phyloP scores from a whole-genome alignment of 2,329 filamentous ascomycete genomes.

The Microdochium trichocladiopsis region DNA sequence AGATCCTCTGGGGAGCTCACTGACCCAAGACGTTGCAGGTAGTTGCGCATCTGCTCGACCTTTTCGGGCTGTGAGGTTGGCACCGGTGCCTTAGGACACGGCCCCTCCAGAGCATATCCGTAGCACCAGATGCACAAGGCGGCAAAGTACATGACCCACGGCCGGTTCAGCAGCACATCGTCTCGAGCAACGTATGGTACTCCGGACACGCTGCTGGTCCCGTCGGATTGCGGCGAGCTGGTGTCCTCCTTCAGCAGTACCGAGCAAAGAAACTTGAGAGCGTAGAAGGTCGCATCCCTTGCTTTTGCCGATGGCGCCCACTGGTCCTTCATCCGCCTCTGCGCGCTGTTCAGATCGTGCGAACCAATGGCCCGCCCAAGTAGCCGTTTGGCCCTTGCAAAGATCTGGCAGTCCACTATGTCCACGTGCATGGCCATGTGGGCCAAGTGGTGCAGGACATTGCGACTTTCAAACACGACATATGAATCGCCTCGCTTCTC shows the following conservation, averaged over 20 bases:
- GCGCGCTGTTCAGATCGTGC: constrained; percentile 72
- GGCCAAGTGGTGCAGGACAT: constrained; percentile 84
- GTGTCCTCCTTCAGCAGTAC: constrained; percentile 61
- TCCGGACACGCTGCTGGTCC: constrained; percentile 26
- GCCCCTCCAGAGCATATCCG: constrained; percentile 82
- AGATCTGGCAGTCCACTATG: constrained; percentile 95
- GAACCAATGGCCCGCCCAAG: constrained; percentile 79
- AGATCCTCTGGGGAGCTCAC: constrained; percentile 73
- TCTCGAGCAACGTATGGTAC: constrained; percentile 72
- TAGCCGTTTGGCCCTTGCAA: constrained; percentile 77
- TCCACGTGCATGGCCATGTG: constrained; percentile 98
- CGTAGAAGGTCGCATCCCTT: constrained; percentile 87
- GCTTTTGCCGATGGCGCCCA: constrained; percentile 89
- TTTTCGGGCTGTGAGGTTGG: constrained; percentile 58
- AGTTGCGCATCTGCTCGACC: constrained; percentile 71
- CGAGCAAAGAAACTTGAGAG: constrained; percentile 79
- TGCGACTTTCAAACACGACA: constrained; percentile 76
- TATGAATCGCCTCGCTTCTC: constrained; percentile 57
- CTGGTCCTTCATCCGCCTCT: constrained; percentile 74
- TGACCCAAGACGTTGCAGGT: constrained; percentile 64
- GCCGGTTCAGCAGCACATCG: constrained; percentile 82
- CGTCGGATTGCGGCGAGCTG: constrained; percentile 27
- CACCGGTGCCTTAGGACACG: constrained; percentile 45
- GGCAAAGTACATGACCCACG: constrained; percentile 94
- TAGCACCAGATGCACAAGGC: constrained; percentile 93